A percentile compares a stretch with the other conserved stretches of the same genome.
Conservation (phyloP, 192 early-diverging fungal species). For the Umbelopsis ramanniana region DNA sequence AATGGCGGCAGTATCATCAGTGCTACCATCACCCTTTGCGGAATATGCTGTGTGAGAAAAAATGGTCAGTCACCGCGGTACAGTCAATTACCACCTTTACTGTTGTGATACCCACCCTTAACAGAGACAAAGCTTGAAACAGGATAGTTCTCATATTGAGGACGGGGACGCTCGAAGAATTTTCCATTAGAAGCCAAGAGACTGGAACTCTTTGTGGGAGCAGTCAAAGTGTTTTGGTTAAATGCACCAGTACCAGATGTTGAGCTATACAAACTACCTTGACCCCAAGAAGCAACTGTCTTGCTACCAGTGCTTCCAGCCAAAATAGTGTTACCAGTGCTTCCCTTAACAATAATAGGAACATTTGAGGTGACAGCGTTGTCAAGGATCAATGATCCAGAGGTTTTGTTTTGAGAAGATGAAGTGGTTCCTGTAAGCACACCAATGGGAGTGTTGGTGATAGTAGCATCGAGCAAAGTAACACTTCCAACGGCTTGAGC, state of each 20-base stretch:
- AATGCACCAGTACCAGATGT: conserved; percentile 4
- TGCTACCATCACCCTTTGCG: conserved; percentile 51
- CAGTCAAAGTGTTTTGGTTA: conserved; percentile 20
- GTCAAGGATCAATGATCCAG: conserved; percentile 38
- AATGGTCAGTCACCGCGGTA: not conserved
- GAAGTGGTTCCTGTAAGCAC: conserved; percentile 29
- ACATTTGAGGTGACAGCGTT: conserved; percentile 41
- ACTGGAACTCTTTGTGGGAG: not conserved
- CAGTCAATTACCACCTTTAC: too few relatives aligned
- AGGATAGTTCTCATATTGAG: conserved; percentile 42
- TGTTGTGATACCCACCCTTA: not conserved
- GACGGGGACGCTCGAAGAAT: conserved; percentile 39
- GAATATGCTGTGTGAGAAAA: conserved; percentile 24
- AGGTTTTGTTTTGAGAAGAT: conserved; percentile 13
- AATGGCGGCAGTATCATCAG: conserved; percentile 48
- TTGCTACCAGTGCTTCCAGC: conserved; percentile 9
- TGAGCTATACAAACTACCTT: conserved; percentile 25
- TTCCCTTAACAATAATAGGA: conserved; percentile 25
- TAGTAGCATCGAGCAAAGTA: conserved; percentile 35
- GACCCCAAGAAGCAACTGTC: conserved; percentile 15
- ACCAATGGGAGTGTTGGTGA: conserved; percentile 37
- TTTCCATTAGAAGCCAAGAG: conserved; percentile 24
- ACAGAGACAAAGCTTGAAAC: conserved; percentile 32
- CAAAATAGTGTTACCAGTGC: conserved; percentile 29
- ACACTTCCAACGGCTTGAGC: conserved; percentile 33